These are phyloP conservation scores for Apiotrichum akiyoshidainum DNA, from an alignment of 1,284 basidiomycete species.

Conservation along the genomic window DNA sequence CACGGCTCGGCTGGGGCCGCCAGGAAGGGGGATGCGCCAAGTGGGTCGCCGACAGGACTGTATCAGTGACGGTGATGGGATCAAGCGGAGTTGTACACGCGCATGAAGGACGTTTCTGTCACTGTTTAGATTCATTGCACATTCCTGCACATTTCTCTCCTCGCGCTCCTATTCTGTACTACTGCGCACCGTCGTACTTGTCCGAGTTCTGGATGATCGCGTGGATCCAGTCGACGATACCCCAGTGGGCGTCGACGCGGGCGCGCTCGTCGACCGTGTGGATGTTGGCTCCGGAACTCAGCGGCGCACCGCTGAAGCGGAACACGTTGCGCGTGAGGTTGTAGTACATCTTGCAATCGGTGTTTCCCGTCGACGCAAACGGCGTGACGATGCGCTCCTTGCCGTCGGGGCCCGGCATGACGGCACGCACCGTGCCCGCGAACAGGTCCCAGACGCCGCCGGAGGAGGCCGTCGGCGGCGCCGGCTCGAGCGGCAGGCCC, in stretches of 20 bases:
- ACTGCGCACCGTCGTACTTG: slow-evolving; percentile 42
- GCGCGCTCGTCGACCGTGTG: slow-evolving; percentile 49
- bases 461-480: slow-evolving; percentile 38
- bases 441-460: slow-evolving; percentile 49
- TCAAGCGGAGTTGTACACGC: too few species aligned
- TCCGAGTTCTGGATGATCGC: slow-evolving; percentile 49
- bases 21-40: too few species aligned
- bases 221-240: slow-evolving; percentile 45
- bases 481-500: slow-evolving; percentile 47
- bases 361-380: slow-evolving; percentile 30
- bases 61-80: too few species aligned
- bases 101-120: too few species aligned
- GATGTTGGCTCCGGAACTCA: slow-evolving; percentile 15
- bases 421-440: slow-evolving; percentile 46
- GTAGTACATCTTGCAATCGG: slow-evolving; percentile 39
- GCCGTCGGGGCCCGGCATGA: slow-evolving; percentile 36
- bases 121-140: too few species aligned
- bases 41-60: too few species aligned
- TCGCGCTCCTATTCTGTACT: not conserved
- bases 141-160: too few species aligned
- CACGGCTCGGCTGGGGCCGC: too few species aligned
- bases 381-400: slow-evolving; percentile 42
- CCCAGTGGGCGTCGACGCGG: slow-evolving; percentile 34
- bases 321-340: slow-evolving; percentile 47
- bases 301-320: slow-evolving; percentile 39